Evolutionary conservation across 176 grass and related monocot species (phyloP).

Genomic region (Aegilops umbellulata): DNA sequence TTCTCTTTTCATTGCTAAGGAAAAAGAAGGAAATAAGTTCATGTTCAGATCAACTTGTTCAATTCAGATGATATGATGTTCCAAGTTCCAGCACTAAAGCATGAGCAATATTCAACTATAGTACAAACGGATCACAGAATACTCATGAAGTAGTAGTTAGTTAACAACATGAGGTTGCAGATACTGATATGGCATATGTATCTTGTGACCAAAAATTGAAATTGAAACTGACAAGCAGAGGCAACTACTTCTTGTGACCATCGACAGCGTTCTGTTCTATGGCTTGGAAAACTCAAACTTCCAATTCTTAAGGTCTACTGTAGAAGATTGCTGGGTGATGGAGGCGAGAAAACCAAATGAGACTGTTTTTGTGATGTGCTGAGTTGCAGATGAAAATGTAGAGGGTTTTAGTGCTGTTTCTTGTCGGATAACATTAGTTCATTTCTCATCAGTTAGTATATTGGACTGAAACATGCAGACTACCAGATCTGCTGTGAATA

Average conservation of each 20-base stretch:
- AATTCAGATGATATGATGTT: neutral
- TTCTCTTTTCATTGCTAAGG: no score
- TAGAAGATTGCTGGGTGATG: neutral
- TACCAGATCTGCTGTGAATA: no score
- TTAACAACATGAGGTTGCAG: neutral
- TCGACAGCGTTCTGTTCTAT: neutral
- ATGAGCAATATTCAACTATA: neutral
- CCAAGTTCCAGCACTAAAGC: neutral
- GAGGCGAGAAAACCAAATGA: neutral
- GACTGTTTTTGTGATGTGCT: neutral
- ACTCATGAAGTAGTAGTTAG: neutral
- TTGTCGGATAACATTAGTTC: slow-evolving; percentile 24
- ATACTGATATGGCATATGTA: slow-evolving; percentile 8
- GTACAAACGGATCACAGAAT: neutral
- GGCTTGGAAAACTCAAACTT: neutral
- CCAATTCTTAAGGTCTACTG: neutral
- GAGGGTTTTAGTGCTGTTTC: slow-evolving; percentile 52
- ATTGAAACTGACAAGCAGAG: neutral
- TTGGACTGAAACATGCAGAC: no score
- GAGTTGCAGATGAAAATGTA: neutral
- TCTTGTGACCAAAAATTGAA: slow-evolving; percentile 6
- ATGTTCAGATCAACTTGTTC: neutral
- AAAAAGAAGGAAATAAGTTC: no score
- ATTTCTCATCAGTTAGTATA: no score
- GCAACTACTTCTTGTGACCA: slow-evolving; percentile 1